Conservation (phyloP, 2,329 filamentous ascomycete genomes). For the Paracoccidioides brasiliensis region DNA sequence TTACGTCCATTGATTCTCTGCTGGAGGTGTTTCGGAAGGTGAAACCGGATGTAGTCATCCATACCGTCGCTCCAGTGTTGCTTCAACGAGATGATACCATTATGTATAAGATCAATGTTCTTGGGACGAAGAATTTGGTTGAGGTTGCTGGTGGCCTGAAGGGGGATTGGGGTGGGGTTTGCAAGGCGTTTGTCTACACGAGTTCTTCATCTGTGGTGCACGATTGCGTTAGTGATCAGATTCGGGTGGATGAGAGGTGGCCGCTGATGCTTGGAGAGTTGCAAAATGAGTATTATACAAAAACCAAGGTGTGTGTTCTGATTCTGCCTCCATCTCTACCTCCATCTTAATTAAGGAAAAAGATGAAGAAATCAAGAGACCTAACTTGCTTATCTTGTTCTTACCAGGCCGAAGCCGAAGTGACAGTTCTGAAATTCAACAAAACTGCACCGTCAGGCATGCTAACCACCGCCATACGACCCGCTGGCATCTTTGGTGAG, state of each 20-base stretch:
- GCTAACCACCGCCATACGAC: conserved; percentile 68
- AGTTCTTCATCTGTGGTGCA: conserved; percentile 77
- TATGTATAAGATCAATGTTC: conserved; percentile 70
- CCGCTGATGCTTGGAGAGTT: conserved; percentile 58
- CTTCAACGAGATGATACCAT: conserved; percentile 39
- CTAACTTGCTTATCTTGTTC: neutral
- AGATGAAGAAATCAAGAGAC: too few species aligned
- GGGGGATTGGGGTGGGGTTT: conserved; percentile 45
- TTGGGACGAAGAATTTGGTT: conserved; percentile 62
- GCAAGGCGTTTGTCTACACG: conserved; percentile 75
- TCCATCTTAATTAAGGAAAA: neutral
- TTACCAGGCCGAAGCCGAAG: conserved; percentile 60
- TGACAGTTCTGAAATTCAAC: conserved; percentile 65
- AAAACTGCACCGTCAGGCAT: conserved; percentile 45
- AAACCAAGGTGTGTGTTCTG: conserved; percentile 57
- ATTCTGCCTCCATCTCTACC: neutral
- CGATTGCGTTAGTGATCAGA: conserved; percentile 65
- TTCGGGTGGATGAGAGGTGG: conserved; percentile 75
- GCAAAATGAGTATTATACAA: conserved; percentile 73
- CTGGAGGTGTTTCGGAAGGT: conserved; percentile 50
- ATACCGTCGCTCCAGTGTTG: conserved; percentile 65
- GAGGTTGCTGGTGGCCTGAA: conserved; percentile 56
- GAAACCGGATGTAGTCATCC: conserved; percentile 72
- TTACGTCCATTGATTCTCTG: conserved; percentile 53
- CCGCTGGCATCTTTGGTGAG: conserved; percentile 82